Percentiles rank a stretch among this genome's conserved stretches.
These are phyloP conservation scores for Candida michaelii DNA, from an alignment of 805 yeast species.

Conservation along the genomic window DNA sequence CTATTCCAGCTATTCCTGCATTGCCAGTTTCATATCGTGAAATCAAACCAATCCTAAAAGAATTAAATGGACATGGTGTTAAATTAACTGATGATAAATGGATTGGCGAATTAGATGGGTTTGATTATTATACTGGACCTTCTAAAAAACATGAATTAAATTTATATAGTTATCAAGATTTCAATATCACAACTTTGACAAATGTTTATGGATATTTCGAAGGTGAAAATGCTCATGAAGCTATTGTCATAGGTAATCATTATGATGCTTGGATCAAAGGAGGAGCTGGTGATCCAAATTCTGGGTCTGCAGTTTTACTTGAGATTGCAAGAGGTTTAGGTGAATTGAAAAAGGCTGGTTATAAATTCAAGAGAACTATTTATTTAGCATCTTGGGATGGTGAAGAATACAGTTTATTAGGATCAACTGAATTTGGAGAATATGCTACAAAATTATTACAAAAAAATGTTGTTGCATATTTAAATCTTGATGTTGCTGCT, in stretches of 20 bases:
- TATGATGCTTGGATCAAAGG: conserved; percentile 50
- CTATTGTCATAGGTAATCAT: conserved; percentile 44
- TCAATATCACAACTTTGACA: conserved; percentile 40
- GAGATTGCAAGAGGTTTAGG: conserved; percentile 46
- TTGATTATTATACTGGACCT: conserved; percentile 42
- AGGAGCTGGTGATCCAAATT: conserved; percentile 48
- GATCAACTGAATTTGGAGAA: conserved; percentile 59
- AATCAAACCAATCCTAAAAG: conserved; percentile 41
- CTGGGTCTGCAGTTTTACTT: conserved; percentile 43
- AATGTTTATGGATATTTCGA: conserved; percentile 46
- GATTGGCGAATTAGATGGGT: conserved; percentile 42
- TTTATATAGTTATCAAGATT: conserved; percentile 41
- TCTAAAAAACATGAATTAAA: conserved; percentile 34
- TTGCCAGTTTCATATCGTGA: conserved; percentile 46
- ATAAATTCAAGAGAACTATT: conserved; percentile 38
- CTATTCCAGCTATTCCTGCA: conserved; percentile 41
- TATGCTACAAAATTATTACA: conserved; percentile 39
- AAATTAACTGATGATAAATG: conserved; percentile 29
- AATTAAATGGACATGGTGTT: conserved; percentile 40
- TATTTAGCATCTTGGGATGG: conserved; percentile 43
- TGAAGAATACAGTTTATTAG: conserved; percentile 51
- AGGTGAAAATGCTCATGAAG: conserved; percentile 40
- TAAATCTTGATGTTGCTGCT: conserved; percentile 53
- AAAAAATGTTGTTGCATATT: conserved; percentile 47
- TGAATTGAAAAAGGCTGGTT: conserved; percentile 35